Conservation (phyloP, 768 basidiomycete genomes). For the Tricholoma sp. region DNA sequence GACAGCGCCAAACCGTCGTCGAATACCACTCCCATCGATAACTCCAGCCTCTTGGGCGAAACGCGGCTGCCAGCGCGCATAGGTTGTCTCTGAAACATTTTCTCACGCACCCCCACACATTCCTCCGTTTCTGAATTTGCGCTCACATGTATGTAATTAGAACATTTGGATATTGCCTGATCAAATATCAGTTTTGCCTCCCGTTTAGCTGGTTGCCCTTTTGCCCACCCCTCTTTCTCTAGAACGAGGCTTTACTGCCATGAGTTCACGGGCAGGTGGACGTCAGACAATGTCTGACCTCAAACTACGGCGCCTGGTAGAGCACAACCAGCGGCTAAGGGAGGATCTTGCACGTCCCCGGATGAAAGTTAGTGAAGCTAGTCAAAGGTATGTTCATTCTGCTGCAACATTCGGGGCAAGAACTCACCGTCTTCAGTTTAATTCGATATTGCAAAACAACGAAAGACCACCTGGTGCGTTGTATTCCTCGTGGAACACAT, state of each 20-base stretch:
- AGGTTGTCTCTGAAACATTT: neutral
- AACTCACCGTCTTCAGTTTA: conserved; percentile 47
- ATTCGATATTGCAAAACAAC: conserved; percentile 94
- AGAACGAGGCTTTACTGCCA: conserved; percentile 23
- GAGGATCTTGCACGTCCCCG: conserved; percentile 89
- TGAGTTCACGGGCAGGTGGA: conserved; percentile 59
- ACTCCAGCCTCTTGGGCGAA: neutral
- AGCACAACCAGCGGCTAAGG: conserved; percentile 88
- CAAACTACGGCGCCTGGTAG: conserved; percentile 88
- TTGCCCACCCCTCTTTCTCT: conserved; percentile 6
- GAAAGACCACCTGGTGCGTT: conserved; percentile 64
- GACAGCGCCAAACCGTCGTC: conserved; percentile 5
- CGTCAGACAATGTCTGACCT: conserved; percentile 96
- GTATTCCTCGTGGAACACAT: neutral
- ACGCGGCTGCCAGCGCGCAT: neutral
- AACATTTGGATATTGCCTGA: neutral
- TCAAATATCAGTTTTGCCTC: neutral
- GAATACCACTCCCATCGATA: neutral
- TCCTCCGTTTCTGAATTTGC: neutral
- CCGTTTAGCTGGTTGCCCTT: neutral
- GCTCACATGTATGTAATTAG: neutral
- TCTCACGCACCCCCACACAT: neutral
- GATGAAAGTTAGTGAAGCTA: conserved; percentile 89
- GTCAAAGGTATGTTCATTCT: conserved; percentile 60
- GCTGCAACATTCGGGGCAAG: neutral